Evolutionary conservation across 106 monocot genomes (phyloP), one percentile per base, ranked within the genome.

Genomic region (Acorus gramineus): DNA sequence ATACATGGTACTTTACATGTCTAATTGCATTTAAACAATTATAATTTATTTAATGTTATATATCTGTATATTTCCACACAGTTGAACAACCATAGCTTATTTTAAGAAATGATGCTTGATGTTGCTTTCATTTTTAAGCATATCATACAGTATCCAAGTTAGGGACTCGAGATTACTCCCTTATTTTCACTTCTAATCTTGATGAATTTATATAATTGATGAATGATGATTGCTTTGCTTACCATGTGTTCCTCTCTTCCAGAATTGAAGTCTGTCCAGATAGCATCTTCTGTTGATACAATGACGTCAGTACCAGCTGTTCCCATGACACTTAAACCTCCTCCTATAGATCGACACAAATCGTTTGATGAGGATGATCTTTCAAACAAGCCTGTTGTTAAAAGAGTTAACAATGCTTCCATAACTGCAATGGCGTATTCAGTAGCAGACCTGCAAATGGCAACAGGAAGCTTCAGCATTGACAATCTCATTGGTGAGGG

Each of bases 381-480:
- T 51, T 71, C 76, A 44, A 86, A 70, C 51, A 81, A 76, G 47
- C 66, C 73, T 70, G 11, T 52, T 56, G 51, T 55, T 4, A 78
- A 73, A 75, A 88, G 76, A 75, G 51, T 46, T 57, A 76, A 59
- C 42, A 54, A 14, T 42, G n/a, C 79, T 71, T 55, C 76, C 48
- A 72, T 84, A 67, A 85, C 76, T 70, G 73, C 76, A 47, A 78
- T 71, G 14, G 59, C 62, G 7, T 95, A 82, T 84, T 90, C 90
- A 47, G 82, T 95, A 53, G 95, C 86, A 63, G 95, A 95, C 65
- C 66, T 95, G 46, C 95, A 95, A 63, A 75, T 90, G 66, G 95
- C 90, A 55, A 95, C 95, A 63, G 69, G 71, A 9, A 95, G 95
- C 64, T 95, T 95, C 61, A 95, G 75, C 62, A 66, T 80, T 3